These are phyloP conservation scores for Colletotrichum sp. DNA, from an alignment of 2,329 filamentous ascomycete species.

Conservation along the genomic window DNA sequence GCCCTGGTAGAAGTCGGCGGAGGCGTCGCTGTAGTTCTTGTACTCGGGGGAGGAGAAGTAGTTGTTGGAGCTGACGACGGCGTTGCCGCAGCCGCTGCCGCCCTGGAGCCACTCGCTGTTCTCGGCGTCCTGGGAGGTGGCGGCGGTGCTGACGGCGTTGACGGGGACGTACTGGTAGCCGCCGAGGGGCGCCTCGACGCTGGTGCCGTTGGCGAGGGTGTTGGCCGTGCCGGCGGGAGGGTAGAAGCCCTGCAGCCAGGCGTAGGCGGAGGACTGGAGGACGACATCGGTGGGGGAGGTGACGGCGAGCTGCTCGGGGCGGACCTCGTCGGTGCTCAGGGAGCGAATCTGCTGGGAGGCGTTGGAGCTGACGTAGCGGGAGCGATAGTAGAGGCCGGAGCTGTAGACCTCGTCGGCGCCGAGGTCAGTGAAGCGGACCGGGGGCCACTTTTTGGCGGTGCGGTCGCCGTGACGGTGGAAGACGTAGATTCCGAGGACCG, in stretches of 20 bases:
- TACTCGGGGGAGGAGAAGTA: conserved; percentile 58
- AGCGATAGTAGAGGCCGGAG: conserved; percentile 77
- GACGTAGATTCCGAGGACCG: conserved; percentile 81
- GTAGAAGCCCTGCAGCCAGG: conserved; percentile 86
- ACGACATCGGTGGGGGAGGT: conserved; percentile 78
- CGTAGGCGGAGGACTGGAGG: conserved; percentile 78
- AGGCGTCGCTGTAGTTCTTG: conserved; percentile 46
- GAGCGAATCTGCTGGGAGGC: conserved; percentile 67
- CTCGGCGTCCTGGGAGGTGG: conserved; percentile 60
- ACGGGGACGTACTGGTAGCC: conserved; percentile 89
- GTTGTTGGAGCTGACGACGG: conserved; percentile 58
- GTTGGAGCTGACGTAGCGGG: conserved; percentile 71
- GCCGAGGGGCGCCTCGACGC: conserved; percentile 69
- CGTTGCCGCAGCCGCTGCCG: conserved; percentile 59
- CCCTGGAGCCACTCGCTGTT: conserved; percentile 65
- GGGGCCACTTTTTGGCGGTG: conserved; percentile 76
- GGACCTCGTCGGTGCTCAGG: conserved; percentile 70
- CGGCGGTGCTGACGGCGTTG: conserved; percentile 59
- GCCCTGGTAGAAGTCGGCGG: conserved; percentile 63
- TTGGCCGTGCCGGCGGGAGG: conserved; percentile 71
- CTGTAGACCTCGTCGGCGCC: conserved; percentile 78
- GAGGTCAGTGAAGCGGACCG: conserved; percentile 77
- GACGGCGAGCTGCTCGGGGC: conserved; percentile 72
- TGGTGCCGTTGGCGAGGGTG: conserved; percentile 73
- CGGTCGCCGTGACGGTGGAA: conserved; percentile 92